These are phyloP conservation scores for Cubamyces lactineus DNA, from an alignment of 768 basidiomycete genomes.

Conservation along the genomic window DNA sequence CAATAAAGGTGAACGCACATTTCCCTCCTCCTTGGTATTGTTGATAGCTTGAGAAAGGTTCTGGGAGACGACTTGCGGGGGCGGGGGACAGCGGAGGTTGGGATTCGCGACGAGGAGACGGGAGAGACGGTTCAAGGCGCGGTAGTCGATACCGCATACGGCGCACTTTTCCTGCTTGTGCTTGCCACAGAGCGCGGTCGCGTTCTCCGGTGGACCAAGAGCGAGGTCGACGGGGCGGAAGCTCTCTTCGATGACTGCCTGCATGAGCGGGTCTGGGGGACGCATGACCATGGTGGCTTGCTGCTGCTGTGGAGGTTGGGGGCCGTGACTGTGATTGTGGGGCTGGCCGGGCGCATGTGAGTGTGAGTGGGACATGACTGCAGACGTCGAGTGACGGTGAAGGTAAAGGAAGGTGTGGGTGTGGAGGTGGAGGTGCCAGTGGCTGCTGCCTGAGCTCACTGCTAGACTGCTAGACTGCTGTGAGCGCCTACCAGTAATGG, in stretches of 20 bases:
- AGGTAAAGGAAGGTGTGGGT: neutral
- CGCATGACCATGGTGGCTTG: conserved; percentile 43
- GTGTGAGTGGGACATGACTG: conserved; percentile 65
- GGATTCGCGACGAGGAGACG: conserved; percentile 71
- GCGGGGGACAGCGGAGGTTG: conserved; percentile 77
- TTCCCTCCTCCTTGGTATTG: conserved; percentile 90
- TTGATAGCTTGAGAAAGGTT: conserved; percentile 77
- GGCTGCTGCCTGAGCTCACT: conserved; percentile 9
- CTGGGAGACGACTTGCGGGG: conserved; percentile 73
- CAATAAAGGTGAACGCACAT: conserved; percentile 57
- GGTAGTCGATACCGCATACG: conserved; percentile 74
- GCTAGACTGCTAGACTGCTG: neutral
- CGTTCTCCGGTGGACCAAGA: conserved; percentile 55
- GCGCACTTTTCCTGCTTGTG: conserved; percentile 79
- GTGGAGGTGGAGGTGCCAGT: too few relatives aligned
- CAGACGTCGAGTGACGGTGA: conserved; percentile 1
- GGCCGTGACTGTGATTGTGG: conserved; percentile 51
- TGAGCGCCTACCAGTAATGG: conserved; percentile 1
- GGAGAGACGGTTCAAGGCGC: conserved; percentile 74
- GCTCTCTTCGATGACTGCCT: conserved; percentile 77
- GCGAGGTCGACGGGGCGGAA: conserved; percentile 61
- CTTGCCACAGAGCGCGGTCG: conserved; percentile 59
- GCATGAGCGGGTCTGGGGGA: conserved; percentile 71
- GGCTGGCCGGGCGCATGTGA: conserved; percentile 61
- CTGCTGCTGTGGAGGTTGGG: conserved; percentile 39